A percentile compares a stretch with the other conserved stretches of the same genome.
phyloP scores from a whole-genome alignment of 345 rosid genomes.

The Eucalyptus erythrocorys region DNA sequence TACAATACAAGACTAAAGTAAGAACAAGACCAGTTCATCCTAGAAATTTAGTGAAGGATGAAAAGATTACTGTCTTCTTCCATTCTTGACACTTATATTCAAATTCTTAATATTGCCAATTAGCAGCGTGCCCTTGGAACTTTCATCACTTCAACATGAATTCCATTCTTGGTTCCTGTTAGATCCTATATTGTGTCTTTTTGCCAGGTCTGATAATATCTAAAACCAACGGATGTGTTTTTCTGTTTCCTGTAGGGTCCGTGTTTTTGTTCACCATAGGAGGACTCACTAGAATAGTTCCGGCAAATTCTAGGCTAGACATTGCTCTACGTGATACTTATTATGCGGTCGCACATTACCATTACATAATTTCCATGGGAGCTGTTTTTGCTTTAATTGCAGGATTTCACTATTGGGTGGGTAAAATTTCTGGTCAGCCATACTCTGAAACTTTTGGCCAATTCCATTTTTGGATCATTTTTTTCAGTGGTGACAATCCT shows the following conservation, averaged over 20 bases:
- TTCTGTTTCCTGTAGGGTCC: not conserved
- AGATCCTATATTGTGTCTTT: not conserved
- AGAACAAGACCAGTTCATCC: not conserved
- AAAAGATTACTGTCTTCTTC: not conserved
- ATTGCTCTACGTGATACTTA: conserved; percentile 1
- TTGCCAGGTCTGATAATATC: not conserved
- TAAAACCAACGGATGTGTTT: not conserved
- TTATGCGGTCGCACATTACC: not conserved
- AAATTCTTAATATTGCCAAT: not conserved
- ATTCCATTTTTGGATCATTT: not conserved
- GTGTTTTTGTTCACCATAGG: not conserved
- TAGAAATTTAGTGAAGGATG: not conserved
- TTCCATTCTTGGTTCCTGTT: not conserved
- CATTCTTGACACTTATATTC: not conserved
- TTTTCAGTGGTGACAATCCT: not conserved
- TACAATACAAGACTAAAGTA: not conserved
- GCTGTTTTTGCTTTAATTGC: not conserved
- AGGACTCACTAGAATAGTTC: conserved; percentile 2
- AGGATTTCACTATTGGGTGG: not conserved
- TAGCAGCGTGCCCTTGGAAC: not conserved
- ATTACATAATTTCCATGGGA: not conserved
- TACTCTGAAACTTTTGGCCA: not conserved
- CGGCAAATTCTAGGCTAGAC: conserved; percentile 1
- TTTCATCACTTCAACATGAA: not conserved
- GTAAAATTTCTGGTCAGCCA: not conserved